Conservation (phyloP, 371 early-diverging fungal species). For the Haplosporangium sp. region DNA sequence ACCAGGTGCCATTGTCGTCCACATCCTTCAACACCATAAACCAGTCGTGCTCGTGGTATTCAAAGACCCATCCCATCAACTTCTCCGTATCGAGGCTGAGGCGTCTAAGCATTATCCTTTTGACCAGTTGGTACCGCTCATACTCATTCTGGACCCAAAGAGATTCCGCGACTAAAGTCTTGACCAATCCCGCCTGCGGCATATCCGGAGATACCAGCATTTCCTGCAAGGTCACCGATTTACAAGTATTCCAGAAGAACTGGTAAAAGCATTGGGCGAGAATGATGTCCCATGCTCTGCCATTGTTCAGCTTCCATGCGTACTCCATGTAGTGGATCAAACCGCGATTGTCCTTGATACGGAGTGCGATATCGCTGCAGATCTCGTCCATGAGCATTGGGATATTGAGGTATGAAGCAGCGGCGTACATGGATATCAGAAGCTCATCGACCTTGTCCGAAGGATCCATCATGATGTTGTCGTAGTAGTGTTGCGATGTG, state of each 20-base stretch:
- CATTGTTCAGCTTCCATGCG: slow-evolving; percentile 54
- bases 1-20: slow-evolving; percentile 40
- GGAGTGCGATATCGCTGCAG: slow-evolving; percentile 44
- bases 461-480: slow-evolving; percentile 46
- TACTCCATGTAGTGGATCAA: slow-evolving; percentile 53
- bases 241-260: slow-evolving; percentile 49
- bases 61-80: slow-evolving; percentile 37
- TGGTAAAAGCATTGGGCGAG: slow-evolving; percentile 50
- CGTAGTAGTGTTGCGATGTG: slow-evolving; percentile 5
- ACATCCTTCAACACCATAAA: slow-evolving; percentile 37
- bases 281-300: slow-evolving; percentile 48
- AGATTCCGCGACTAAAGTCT: slow-evolving; percentile 34
- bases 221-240: slow-evolving; percentile 29
- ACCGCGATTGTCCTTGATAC: slow-evolving; percentile 44
- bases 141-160: slow-evolving; percentile 51
- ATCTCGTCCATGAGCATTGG: slow-evolving; percentile 45
- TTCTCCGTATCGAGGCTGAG: slow-evolving; percentile 31
- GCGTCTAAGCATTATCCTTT: slow-evolving; percentile 41
- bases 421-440: slow-evolving; percentile 50
- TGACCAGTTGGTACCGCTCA: slow-evolving; percentile 50
- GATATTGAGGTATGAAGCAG: slow-evolving; percentile 51
- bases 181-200: slow-evolving; percentile 47
- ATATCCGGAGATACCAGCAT: slow-evolving; percentile 50
- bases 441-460: slow-evolving; percentile 50
- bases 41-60: slow-evolving; percentile 48